Percentiles rank a stretch among this genome's conserved stretches.
Conservation (phyloP, 192 early-diverging fungal genomes). For the Rhizophagus clarus region DNA sequence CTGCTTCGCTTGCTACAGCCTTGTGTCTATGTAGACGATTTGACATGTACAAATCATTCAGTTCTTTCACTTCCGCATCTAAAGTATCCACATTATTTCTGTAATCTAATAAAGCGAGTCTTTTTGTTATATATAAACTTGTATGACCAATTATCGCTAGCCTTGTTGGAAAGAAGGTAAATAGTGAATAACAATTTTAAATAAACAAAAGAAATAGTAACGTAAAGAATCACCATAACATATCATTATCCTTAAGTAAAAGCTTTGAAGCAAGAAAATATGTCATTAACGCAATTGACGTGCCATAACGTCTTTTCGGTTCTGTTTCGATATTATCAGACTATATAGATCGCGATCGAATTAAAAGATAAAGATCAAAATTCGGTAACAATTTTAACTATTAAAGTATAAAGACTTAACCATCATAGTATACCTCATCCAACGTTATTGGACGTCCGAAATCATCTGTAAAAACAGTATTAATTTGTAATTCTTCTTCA, state of each 20-base stretch:
- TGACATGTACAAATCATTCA: background rate
- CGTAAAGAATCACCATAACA: constrained; percentile 12
- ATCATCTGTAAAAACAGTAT: background rate
- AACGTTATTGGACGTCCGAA: constrained; percentile 1
- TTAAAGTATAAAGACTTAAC: background rate
- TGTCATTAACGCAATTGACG: background rate
- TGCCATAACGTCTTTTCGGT: background rate
- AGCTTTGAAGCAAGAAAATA: background rate
- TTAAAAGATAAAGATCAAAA: too few species aligned
- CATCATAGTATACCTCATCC: background rate
- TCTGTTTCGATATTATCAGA: background rate
- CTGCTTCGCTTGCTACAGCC: background rate
- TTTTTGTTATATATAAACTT: constrained; percentile 10
- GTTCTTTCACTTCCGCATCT: constrained; percentile 11
- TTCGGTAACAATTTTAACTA: too few species aligned
- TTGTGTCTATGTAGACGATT: background rate
- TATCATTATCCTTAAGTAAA: background rate
- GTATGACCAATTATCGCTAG: constrained; percentile 20
- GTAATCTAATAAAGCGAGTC: background rate
- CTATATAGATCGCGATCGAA: background rate
- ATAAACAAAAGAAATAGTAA: background rate
- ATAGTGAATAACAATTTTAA: background rate
- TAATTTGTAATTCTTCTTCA: background rate
- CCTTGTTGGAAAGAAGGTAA: background rate
- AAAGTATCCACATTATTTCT: background rate